Evolutionary conservation across 257 asterid species (phyloP), one percentile per base, ranked within the genome.

Genomic region (Ligustrum vulgare): DNA sequence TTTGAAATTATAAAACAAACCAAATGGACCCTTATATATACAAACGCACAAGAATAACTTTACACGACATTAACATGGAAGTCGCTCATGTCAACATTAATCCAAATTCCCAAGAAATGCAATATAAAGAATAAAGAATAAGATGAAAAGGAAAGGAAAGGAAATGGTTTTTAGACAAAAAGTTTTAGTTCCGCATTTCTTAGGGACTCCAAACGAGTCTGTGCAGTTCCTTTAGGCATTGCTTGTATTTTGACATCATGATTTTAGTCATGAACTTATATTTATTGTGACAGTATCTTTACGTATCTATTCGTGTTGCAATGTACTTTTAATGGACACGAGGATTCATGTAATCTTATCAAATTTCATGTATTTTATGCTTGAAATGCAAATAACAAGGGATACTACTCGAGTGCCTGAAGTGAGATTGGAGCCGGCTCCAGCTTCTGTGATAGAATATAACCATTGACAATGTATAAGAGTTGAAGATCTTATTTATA

Each of bases 341-440:
- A 9, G 45, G 31, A 56, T 25, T 54, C 68, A 23, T 71, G 49
- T 43, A 72, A 36, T 56, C 62, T 72, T n/a, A 54, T 68, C 35
- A 39, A 22, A 39, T 60, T 67, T 23, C 72, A 69, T 34, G 31
- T 36, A 6, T 41, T 54, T 66, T 10, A 74, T 35, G 31, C 8
- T 62, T 35, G 60, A 51, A 68, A 34, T 43, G 84, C 95, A 93
- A 96, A 87, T 93, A 60, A 81, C 83, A 47, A 85, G 97, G 74
- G 89, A 88, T 72, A 73, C 82, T 33, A 75, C 83, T 67, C 97
- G 98, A 71, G 85, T 82, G 47, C 93, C 95, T 9, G 97, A 88
- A 85, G 97, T 89, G 65, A 90, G 97, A 77, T 77, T 91, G 81
- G 97, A 91, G 78, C 85, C 86, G 0, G 90, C 78, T 49, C 92